Conservation (phyloP, 352 stramenopile species). For the Phytophthora ohioensis region DNA sequence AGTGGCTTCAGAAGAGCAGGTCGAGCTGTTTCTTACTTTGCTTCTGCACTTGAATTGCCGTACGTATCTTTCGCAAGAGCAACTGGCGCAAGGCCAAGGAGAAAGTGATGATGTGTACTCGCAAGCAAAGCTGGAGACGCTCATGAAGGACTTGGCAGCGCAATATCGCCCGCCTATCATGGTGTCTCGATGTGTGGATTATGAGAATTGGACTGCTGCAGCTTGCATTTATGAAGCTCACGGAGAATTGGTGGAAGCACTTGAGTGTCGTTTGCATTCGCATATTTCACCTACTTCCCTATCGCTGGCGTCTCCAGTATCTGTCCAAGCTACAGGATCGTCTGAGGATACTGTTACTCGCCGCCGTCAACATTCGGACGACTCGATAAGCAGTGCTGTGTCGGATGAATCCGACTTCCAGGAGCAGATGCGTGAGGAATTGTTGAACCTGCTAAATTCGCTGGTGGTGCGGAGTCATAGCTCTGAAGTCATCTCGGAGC, state of each 20-base stretch:
- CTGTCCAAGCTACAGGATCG: neutral
- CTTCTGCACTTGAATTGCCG: constrained; percentile 65
- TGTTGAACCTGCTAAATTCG: constrained; percentile 67
- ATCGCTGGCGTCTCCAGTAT: constrained; percentile 2
- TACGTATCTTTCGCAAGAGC: constrained; percentile 6
- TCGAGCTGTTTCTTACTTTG: constrained; percentile 82
- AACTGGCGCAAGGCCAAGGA: constrained; percentile 1
- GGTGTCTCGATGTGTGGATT: constrained; percentile 83
- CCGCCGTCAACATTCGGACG: constrained; percentile 43
- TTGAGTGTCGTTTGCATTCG: constrained; percentile 83
- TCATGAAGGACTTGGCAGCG: constrained; percentile 63
- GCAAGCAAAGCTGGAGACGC: constrained; percentile 60
- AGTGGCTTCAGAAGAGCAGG: constrained; percentile 54
- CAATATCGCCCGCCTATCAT: constrained; percentile 83
- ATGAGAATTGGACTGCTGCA: constrained; percentile 82
- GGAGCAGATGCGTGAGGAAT: constrained; percentile 66
- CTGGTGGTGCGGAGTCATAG: constrained; percentile 64
- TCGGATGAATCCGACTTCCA: constrained; percentile 59
- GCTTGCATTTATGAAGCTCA: constrained; percentile 84
- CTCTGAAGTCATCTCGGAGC: constrained; percentile 42
- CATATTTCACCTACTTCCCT: constrained; percentile 51
- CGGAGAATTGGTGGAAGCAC: constrained; percentile 79
- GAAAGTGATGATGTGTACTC: constrained; percentile 41
- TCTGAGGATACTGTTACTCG: constrained; percentile 31
- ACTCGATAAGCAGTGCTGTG: constrained; percentile 30